These are phyloP conservation scores for Crotalaria pallida DNA, from an alignment of 306 rosid species.

Conservation along the genomic window DNA sequence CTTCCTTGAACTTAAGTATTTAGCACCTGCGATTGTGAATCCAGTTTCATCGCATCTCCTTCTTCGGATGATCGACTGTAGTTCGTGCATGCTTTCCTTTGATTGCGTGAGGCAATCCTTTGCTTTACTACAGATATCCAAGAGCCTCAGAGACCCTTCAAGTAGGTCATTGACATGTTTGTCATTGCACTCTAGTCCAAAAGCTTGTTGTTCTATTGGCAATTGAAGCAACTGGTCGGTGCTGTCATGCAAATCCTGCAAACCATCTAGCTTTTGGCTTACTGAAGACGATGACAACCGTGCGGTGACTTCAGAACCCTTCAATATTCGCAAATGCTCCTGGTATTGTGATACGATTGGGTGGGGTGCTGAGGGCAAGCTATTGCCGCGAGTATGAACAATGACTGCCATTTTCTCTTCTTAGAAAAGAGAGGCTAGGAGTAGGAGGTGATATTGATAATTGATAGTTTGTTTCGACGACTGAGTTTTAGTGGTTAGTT, in stretches of 20 bases:
- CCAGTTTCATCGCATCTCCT: slow-evolving; percentile 12
- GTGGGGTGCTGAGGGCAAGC: slow-evolving; percentile 28
- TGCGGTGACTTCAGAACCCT: slow-evolving; percentile 22
- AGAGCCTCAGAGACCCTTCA: slow-evolving; percentile 26
- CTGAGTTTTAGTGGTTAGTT: neutral
- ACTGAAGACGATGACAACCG: slow-evolving; percentile 21
- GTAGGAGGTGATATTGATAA: neutral
- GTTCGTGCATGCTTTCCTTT: slow-evolving; percentile 22
- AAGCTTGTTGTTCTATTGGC: slow-evolving; percentile 15
- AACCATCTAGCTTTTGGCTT: slow-evolving; percentile 16
- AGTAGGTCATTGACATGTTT: slow-evolving; percentile 17
- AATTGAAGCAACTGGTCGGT: slow-evolving; percentile 28
- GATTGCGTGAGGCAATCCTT: slow-evolving; percentile 21
- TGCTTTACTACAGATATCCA: slow-evolving; percentile 15
- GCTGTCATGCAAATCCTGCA: slow-evolving; percentile 31
- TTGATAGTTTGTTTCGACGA: neutral
- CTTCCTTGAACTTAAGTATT: slow-evolving; percentile 23
- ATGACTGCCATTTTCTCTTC: slow-evolving; percentile 29
- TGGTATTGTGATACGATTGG: slow-evolving; percentile 26
- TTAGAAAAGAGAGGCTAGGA: neutral
- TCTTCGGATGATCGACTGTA: slow-evolving; percentile 30
- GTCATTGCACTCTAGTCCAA: slow-evolving; percentile 14
- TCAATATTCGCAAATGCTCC: slow-evolving; percentile 25
- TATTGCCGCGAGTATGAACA: slow-evolving; percentile 30
- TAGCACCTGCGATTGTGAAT: neutral